Conservation (phyloP, 768 basidiomycete species). For the Agaricus sinodeliciosus region DNA sequence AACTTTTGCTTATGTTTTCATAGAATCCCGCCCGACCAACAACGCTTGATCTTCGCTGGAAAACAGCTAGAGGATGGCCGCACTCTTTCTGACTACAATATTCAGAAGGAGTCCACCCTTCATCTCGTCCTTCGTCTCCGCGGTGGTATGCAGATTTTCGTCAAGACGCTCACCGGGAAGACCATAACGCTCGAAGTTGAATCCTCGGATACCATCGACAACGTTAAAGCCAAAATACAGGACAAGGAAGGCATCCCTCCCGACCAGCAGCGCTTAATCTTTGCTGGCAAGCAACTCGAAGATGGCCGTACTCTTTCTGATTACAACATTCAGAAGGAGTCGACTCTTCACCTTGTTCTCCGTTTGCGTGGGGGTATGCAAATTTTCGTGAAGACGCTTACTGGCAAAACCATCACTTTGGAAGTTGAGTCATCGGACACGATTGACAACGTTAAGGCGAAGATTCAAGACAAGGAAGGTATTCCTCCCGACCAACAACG, state of each 20-base stretch:
- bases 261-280: conserved; percentile 86
- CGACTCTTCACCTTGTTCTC: conserved; percentile 68
- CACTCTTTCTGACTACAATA: conserved; percentile 86
- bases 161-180: conserved; percentile 85
- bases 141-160: conserved; percentile 89
- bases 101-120: conserved; percentile 85
- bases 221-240: conserved; percentile 79
- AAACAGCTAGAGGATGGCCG: conserved; percentile 92
- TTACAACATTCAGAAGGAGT: conserved; percentile 81
- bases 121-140: conserved; percentile 80
- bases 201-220: conserved; percentile 90
- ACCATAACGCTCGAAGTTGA: conserved; percentile 93
- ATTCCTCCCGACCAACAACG: conserved; percentile 77
- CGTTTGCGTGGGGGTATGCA: conserved; percentile 71
- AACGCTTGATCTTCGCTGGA: conserved; percentile 87
- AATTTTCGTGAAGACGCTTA: conserved; percentile 65
- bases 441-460: conserved; percentile 71
- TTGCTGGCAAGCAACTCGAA: conserved; percentile 92
- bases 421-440: conserved; percentile 75
- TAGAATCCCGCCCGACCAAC: conserved; percentile 75
- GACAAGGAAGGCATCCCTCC: conserved; percentile 82
- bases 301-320: conserved; percentile 88
- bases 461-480: conserved; percentile 78
- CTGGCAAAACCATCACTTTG: conserved; percentile 70
- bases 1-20: conserved; percentile 3